These are phyloP conservation scores for Roridomyces roridus DNA, from an alignment of 768 basidiomycete species.

Conservation along the genomic window DNA sequence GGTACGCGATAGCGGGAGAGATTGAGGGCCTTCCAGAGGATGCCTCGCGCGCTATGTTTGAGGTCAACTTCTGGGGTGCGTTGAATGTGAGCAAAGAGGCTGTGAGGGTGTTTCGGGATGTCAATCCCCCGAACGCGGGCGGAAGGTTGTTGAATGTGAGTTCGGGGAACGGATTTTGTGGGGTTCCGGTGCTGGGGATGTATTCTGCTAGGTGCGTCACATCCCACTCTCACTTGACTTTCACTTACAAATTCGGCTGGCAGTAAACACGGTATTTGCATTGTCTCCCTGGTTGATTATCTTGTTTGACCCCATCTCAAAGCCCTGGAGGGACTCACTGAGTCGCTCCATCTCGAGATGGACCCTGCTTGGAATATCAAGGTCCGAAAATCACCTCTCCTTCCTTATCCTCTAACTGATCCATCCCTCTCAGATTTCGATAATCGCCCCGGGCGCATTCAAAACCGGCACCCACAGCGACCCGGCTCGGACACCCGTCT, in stretches of 20 bases:
- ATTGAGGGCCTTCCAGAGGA: constrained; percentile 28
- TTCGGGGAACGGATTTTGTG: constrained; percentile 1
- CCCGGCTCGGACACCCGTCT: neutral
- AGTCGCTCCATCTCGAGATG: constrained; percentile 8
- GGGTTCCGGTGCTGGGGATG: constrained; percentile 1
- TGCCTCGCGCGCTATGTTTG: constrained; percentile 27
- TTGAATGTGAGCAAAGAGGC: constrained; percentile 11
- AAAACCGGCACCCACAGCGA: constrained; percentile 11
- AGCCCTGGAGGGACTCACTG: constrained; percentile 16
- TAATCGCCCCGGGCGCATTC: constrained; percentile 11
- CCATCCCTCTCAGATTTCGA: constrained; percentile 4
- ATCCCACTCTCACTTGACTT: too few species aligned
- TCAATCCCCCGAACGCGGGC: neutral
- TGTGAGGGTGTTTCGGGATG: constrained; percentile 9
- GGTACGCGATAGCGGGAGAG: constrained; percentile 26
- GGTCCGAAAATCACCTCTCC: neutral
- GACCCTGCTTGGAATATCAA: constrained; percentile 21
- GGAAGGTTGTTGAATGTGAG: constrained; percentile 12
- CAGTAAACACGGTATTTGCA: constrained; percentile 17
- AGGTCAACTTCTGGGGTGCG: constrained; percentile 34
- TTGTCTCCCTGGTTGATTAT: too few species aligned
- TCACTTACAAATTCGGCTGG: too few species aligned
- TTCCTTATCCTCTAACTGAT: neutral
- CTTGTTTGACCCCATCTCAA: neutral
- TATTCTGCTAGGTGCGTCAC: constrained; percentile 12